These are phyloP conservation scores for Mucor piriformis DNA, from an alignment of 371 early-diverging fungal species.

Conservation along the genomic window DNA sequence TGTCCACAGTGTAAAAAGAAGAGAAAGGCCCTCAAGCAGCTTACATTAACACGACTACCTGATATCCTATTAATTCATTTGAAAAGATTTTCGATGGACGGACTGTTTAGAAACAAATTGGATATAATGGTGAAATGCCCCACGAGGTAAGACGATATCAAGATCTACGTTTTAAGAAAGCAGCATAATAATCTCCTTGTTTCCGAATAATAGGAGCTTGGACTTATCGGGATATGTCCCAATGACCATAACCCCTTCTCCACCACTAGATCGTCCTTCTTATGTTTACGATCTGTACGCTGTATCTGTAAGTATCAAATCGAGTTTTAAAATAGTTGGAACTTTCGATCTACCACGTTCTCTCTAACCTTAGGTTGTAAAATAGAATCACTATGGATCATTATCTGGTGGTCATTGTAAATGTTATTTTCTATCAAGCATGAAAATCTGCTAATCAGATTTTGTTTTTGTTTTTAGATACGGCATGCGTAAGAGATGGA, in stretches of 20 bases:
- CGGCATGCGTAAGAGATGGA: slow-evolving; percentile 86
- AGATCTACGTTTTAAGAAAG: background rate
- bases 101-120: slow-evolving; percentile 91
- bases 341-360: background rate
- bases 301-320: slow-evolving; percentile 65
- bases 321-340: background rate
- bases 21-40: slow-evolving; percentile 78
- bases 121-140: slow-evolving; percentile 89
- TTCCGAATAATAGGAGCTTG: slow-evolving; percentile 19
- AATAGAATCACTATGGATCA: slow-evolving; percentile 88
- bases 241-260: slow-evolving; percentile 34
- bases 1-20: slow-evolving; percentile 84
- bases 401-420: slow-evolving; percentile 94
- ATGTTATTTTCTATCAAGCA: slow-evolving; percentile 58
- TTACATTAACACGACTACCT: slow-evolving; percentile 82
- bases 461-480: slow-evolving; percentile 68
- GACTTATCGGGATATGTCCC: slow-evolving; percentile 42
- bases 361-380: background rate
- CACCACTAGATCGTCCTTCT: slow-evolving; percentile 35
- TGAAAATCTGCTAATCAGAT: slow-evolving; percentile 75
- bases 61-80: slow-evolving; percentile 89
- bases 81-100: slow-evolving; percentile 91
- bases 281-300: slow-evolving; percentile 83
- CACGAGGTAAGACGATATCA: slow-evolving; percentile 39
- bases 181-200: background rate